These are phyloP conservation scores for Plasmodium vinckei DNA, from an alignment of 169 alveolate genomes.

Conservation along the genomic window DNA sequence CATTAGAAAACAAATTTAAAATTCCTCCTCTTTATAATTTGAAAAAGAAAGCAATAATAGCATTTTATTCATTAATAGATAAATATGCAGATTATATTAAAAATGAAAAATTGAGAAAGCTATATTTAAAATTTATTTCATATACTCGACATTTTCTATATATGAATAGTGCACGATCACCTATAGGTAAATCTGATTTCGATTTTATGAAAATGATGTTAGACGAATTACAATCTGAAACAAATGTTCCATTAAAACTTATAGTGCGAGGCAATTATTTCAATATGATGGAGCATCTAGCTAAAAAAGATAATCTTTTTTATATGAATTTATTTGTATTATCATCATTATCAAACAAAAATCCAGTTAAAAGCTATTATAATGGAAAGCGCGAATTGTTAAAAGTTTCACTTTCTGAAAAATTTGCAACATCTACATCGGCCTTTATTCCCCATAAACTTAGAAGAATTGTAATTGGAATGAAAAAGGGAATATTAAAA, in stretches of 20 bases:
- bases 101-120: constrained; percentile 13
- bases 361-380: constrained; percentile 78
- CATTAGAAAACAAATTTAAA: constrained; percentile 31
- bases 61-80: constrained; percentile 39
- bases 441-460: constrained; percentile 83
- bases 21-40: constrained; percentile 18
- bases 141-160: constrained; percentile 41
- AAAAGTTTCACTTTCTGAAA: constrained; percentile 77
- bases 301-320: constrained; percentile 51
- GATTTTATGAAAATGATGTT: constrained; percentile 24
- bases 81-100: constrained; percentile 29
- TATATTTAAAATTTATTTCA: constrained; percentile 24
- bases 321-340: constrained; percentile 48
- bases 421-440: constrained; percentile 83
- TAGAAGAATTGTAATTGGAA: constrained; percentile 77
- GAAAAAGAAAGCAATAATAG: constrained; percentile 36
- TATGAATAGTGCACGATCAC: constrained; percentile 16
- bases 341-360: constrained; percentile 24
- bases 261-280: constrained; percentile 59
- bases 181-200: constrained; percentile 21
- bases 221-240: constrained; percentile 18
- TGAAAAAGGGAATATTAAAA: constrained; percentile 80
- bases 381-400: constrained; percentile 74
- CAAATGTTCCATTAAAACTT: constrained; percentile 36
- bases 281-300: constrained; percentile 11